Conservation (phyloP, 495 filamentous ascomycete species). For the Xylaria venustula region DNA sequence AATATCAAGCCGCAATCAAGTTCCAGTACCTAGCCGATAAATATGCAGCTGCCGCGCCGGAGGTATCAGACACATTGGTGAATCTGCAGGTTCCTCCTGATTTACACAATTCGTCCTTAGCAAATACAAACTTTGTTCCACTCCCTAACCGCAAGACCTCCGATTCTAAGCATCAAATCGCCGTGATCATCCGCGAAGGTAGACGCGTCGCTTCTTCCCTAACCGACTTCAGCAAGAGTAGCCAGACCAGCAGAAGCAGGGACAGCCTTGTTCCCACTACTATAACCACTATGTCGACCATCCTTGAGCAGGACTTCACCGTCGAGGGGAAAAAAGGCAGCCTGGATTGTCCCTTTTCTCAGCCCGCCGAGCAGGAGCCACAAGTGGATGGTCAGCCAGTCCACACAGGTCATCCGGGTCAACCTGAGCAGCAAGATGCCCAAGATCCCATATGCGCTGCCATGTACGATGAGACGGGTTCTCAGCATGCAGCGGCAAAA, state of each 20-base stretch:
- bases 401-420: constrained; percentile 27
- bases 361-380: constrained; percentile 22
- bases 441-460: constrained; percentile 62
- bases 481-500: constrained; percentile 55
- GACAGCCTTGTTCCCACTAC: constrained; percentile 40
- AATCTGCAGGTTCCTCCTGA: constrained; percentile 57
- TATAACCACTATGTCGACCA: constrained; percentile 51
- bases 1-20: too few species aligned
- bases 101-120: constrained; percentile 40
- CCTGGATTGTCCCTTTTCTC: constrained; percentile 62
- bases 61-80: constrained; percentile 52
- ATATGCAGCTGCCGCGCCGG: constrained; percentile 53
- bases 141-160: constrained; percentile 43
- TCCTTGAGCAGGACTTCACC: constrained; percentile 66
- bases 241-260: constrained; percentile 36
- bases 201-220: constrained; percentile 48
- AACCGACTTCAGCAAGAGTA: constrained; percentile 35
- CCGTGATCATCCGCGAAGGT: constrained; percentile 54
- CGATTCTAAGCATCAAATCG: constrained; percentile 52
- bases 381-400: constrained; percentile 11
- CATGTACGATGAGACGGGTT: constrained; percentile 52
- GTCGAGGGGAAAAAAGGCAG: constrained; percentile 58
- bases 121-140: constrained; percentile 47
- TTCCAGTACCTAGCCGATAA: constrained; percentile 57
- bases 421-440: too few species aligned